Evolutionary conservation across 2,329 filamentous ascomycete genomes (phyloP).

Genomic region (Aspergillus sp.): DNA sequence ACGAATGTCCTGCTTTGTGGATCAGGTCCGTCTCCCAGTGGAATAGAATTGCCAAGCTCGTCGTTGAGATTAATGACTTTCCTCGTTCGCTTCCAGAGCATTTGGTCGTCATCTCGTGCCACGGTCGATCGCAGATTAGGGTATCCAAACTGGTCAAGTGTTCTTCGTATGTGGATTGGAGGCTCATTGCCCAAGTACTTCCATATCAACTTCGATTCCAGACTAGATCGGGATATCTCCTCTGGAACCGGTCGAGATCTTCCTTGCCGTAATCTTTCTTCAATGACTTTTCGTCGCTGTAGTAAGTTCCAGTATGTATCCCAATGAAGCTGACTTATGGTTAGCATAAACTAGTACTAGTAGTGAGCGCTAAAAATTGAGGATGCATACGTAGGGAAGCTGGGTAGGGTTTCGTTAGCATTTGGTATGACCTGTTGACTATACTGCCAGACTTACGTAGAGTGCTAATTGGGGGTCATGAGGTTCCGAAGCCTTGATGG

Average conservation of each 20-base stretch:
- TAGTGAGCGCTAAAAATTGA: fast-evolving
- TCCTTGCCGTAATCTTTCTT: slow-evolving; percentile 53
- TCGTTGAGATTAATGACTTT: slow-evolving; percentile 46
- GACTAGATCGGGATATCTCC: slow-evolving; percentile 53
- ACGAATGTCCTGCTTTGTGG: slow-evolving; percentile 20
- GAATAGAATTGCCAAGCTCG: slow-evolving; percentile 46
- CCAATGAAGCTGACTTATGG: slow-evolving; percentile 54
- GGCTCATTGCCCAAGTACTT: slow-evolving; percentile 61
- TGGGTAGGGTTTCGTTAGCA: slow-evolving; percentile 11
- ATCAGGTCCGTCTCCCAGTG: slow-evolving; percentile 15
- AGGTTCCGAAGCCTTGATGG: slow-evolving; percentile 10
- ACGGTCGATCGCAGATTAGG: slow-evolving; percentile 61
- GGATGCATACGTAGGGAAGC: slow-evolving; percentile 29
- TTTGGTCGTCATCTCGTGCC: slow-evolving; percentile 64
- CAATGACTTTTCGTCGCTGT: slow-evolving; percentile 56
- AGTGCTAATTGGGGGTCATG: slow-evolving; percentile 29
- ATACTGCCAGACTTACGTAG: slow-evolving; percentile 25
- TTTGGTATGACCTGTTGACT: not conserved
- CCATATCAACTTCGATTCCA: slow-evolving; percentile 63
- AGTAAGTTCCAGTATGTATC: slow-evolving; percentile 62
- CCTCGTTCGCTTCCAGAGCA: slow-evolving; percentile 64
- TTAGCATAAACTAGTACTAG: not conserved
- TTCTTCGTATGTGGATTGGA: slow-evolving; percentile 61
- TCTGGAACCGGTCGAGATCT: slow-evolving; percentile 57
- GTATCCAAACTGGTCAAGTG: slow-evolving; percentile 64